Conservation (phyloP, 345 rosid species). For the Eucalyptus globulus region DNA sequence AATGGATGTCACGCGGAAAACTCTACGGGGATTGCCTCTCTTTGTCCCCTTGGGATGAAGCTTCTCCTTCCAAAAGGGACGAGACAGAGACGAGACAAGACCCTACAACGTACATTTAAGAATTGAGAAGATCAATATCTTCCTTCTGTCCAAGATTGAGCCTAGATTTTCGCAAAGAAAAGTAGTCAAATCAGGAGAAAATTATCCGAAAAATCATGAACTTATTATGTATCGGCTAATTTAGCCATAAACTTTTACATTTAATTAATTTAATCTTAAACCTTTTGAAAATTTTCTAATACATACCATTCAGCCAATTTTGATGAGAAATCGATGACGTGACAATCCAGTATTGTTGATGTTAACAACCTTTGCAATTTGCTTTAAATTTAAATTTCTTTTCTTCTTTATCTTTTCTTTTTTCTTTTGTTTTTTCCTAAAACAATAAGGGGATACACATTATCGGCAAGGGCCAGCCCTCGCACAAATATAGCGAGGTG, state of each 20-base stretch:
- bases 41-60: neutral
- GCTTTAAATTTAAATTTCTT: neutral
- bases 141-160: neutral
- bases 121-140: neutral
- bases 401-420: neutral
- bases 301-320: fast-evolving
- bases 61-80: neutral
- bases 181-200: neutral
- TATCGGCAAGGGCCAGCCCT: neutral
- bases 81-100: neutral
- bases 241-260: fast-evolving
- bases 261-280: neutral
- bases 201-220: neutral
- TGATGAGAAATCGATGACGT: fast-evolving
- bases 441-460: neutral
- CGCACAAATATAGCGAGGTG: neutral
- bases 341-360: fast-evolving
- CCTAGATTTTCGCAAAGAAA: neutral
- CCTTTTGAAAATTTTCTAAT: fast-evolving
- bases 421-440: fast-evolving
- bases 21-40: neutral
- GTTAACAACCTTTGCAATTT: neutral
- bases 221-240: fast-evolving
- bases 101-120: neutral
- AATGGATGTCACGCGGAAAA: neutral